A percentile compares a stretch with the other conserved stretches of the same genome.
phyloP scores from a whole-genome alignment of 345 rosid genomes.

The Erucastrum elatum region DNA sequence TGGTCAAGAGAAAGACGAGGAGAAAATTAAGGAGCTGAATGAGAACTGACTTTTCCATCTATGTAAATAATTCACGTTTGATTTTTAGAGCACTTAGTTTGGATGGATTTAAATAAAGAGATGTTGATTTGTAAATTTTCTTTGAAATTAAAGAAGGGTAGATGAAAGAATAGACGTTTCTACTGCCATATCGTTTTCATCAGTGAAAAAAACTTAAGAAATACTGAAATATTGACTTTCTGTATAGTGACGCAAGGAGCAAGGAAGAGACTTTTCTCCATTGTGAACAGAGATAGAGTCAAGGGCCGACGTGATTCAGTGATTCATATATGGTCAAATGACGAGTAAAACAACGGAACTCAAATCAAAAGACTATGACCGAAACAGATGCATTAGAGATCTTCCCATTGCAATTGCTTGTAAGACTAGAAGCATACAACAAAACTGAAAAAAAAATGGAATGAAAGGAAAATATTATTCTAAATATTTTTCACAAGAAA shows the following conservation, averaged over 20 bases:
- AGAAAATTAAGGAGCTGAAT: slow-evolving; percentile 8
- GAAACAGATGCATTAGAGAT: neutral
- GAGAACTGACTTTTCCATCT: slow-evolving; percentile 10
- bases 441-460: neutral
- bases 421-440: neutral
- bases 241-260: neutral
- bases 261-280: slow-evolving; percentile 8
- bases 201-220: slow-evolving; percentile 11
- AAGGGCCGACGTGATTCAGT: neutral
- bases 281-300: neutral
- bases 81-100: slow-evolving; percentile 49
- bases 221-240: slow-evolving; percentile 31
- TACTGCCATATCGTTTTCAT: slow-evolving; percentile 22
- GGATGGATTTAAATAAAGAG: slow-evolving; percentile 39
- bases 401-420: neutral
- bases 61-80: neutral
- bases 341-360: neutral
- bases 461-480: neutral
- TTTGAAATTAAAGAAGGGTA: neutral
- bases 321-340: neutral
- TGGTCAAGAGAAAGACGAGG: slow-evolving; percentile 19
- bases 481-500: neutral
- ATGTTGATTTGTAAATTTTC: slow-evolving; percentile 10
- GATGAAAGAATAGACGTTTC: slow-evolving; percentile 8
- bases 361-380: neutral